Evolutionary conservation across 1,284 basidiomycete genomes (phyloP).

Genomic region (Waitea zeae): DNA sequence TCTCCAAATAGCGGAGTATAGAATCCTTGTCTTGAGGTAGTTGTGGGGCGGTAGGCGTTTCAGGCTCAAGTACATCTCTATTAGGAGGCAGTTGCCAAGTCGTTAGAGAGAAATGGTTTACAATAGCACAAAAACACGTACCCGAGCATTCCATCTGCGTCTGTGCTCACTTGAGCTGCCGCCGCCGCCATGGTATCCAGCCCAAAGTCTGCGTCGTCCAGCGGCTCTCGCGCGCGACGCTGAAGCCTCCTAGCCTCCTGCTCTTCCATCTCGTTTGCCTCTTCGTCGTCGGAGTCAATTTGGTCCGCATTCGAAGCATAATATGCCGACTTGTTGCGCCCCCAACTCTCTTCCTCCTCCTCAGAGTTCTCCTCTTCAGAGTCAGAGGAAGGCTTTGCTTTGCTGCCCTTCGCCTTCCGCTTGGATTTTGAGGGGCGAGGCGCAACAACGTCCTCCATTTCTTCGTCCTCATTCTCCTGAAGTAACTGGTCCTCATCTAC

Average conservation of each 20-base stretch:
- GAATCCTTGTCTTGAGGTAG: conserved; percentile 42
- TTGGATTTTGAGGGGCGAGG: conserved; percentile 13
- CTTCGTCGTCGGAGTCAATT: conserved; percentile 72
- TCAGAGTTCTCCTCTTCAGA: conserved; percentile 27
- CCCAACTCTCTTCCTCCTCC: conserved; percentile 66
- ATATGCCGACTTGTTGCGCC: conserved; percentile 58
- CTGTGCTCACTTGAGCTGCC: conserved; percentile 6
- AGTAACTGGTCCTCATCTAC: conserved; percentile 21
- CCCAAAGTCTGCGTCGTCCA: conserved; percentile 77
- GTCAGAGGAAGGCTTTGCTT: conserved; percentile 7
- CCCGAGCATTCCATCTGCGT: too few relatives aligned
- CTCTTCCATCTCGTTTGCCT: conserved; percentile 75
- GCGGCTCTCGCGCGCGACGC: conserved; percentile 49
- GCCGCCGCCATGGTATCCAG: conserved; percentile 30
- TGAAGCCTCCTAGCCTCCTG: conserved; percentile 78
- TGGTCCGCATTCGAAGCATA: conserved; percentile 74
- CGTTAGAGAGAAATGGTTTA: too few relatives aligned
- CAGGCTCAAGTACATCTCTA: too few relatives aligned
- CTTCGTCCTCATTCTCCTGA: conserved; percentile 23
- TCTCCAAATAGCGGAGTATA: conserved; percentile 61
- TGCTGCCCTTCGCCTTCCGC: conserved; percentile 16
- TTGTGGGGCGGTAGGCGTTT: conserved; percentile 11
- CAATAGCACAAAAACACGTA: too few relatives aligned
- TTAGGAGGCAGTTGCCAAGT: too few relatives aligned
- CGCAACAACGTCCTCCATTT: conserved; percentile 11